Base-by-base conservation (phyloP, 2,329 filamentous ascomycete species). In the Cylindrodendrum hubeiense region DNA sequence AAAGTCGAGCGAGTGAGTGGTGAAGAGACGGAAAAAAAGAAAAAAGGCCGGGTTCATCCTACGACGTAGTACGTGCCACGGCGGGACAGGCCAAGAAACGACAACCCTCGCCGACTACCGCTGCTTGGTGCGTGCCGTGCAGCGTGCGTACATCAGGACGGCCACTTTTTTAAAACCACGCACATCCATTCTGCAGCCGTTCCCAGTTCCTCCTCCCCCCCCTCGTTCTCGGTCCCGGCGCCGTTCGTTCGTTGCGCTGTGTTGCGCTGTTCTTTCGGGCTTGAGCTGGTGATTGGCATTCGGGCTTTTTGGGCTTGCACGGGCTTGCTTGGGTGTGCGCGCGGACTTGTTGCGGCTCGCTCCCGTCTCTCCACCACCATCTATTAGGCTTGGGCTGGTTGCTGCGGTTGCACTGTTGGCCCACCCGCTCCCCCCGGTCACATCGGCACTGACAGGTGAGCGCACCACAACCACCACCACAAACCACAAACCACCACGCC, bases 371-470 rank as follows among this genome's bases (percentile, higher is more conserved):
- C 61, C 61, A 64, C 61, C 61, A 59, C 49, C 58, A n/a, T n/a
- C n/a, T n/a, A n/a, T n/a, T 55, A 19, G 49, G 50, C 39, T 54
- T 57, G 47, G 56, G 57, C 50, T 57, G 68, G 72, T 75, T 75
- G 73, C 73, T 75, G 70, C 66, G 73, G 70, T 71, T 71, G 72
- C 73, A 65, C 50, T 50, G 59, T 69, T 74, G 69, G 63, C 68
- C 70, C 65, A 44, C 62, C 63, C 56, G 43, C 59, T 43, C 56
- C 49, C 64, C 53, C 57, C 49, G 10, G 55, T 59, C 61, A 49
- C 34, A 66, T 54, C 54, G 44, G 62, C 58, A 53, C 53, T 56
- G 39, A 50, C 61, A 54, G 53, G 34, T 54, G 55, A 64, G 54
- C 54, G 60, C 53, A 63, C 60, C 52, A 57, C 54, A 49, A 63